Evolutionary conservation across 2,329 filamentous ascomycete species (phyloP).

Genomic region (Aureobasidium sp.): DNA sequence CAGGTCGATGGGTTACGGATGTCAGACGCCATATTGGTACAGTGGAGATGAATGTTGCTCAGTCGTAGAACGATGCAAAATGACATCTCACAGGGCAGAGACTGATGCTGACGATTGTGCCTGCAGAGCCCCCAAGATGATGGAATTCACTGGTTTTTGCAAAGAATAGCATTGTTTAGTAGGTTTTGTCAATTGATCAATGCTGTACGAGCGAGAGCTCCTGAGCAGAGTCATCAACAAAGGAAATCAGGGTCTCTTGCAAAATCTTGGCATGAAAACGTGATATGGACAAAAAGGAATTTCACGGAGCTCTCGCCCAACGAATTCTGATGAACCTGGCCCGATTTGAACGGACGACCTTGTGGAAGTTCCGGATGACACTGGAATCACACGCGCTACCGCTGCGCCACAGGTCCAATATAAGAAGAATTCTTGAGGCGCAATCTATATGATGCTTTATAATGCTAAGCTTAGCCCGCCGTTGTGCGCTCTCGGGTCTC

Average conservation of each 20-base stretch:
- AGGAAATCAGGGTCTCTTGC: not conserved
- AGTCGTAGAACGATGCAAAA: not conserved
- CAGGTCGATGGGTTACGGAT: not conserved
- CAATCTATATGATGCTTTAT: not conserved
- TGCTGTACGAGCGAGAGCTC: not conserved
- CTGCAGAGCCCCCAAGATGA: not conserved
- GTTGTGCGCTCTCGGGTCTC: not conserved
- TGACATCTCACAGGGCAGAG: not conserved
- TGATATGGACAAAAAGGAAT: not conserved
- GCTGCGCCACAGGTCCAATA: conserved; percentile 5
- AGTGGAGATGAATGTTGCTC: not conserved
- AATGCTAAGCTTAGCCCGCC: not conserved
- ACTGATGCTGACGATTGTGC: not conserved
- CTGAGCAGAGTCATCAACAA: not conserved
- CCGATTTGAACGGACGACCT: conserved; percentile 12
- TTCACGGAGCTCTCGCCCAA: not conserved
- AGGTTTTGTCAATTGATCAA: not conserved
- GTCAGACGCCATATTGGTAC: not conserved
- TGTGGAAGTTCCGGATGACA: not conserved
- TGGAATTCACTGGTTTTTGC: not conserved
- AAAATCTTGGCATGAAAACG: not conserved
- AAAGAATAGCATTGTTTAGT: no score
- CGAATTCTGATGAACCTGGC: not conserved
- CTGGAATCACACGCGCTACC: conserved; percentile 9
- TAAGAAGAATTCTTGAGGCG: not conserved